These are phyloP conservation scores for Penicillium sclerotigenum DNA, from an alignment of 2,329 filamentous ascomycete genomes.

Conservation along the genomic window DNA sequence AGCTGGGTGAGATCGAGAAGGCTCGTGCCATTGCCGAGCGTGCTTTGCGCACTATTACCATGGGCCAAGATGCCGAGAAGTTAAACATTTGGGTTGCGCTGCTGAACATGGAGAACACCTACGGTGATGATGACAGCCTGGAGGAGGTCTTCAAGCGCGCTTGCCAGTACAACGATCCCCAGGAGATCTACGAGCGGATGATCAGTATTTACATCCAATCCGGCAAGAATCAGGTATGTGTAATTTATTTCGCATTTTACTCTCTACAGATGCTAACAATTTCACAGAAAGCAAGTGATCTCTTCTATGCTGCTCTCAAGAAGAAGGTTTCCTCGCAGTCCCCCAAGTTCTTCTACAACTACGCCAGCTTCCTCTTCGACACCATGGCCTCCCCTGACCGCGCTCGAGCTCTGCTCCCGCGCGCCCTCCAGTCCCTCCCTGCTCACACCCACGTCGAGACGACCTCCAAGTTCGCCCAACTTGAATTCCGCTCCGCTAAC, in stretches of 20 bases:
- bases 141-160: constrained; percentile 88
- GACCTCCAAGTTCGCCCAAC: constrained; percentile 81
- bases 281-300: constrained; percentile 73
- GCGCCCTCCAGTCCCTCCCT: constrained; percentile 80
- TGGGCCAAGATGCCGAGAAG: constrained; percentile 87
- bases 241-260: neutral
- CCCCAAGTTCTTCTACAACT: constrained; percentile 86
- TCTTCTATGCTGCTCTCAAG: constrained; percentile 84
- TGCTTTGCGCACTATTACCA: constrained; percentile 85
- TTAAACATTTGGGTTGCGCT: constrained; percentile 93
- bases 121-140: constrained; percentile 76
- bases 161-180: constrained; percentile 87
- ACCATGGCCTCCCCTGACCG: constrained; percentile 67
- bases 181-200: constrained; percentile 83
- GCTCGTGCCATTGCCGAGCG: constrained; percentile 87
- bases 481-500: constrained; percentile 81
- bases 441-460: constrained; percentile 66
- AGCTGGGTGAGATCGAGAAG: constrained; percentile 82
- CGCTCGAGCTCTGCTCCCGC: constrained; percentile 72
- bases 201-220: constrained; percentile 94
- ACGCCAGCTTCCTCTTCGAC: constrained; percentile 86
- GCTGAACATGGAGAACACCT: constrained; percentile 89
- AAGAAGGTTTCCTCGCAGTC: constrained; percentile 78
- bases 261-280: constrained; percentile 22
- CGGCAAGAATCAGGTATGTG: constrained; percentile 72